Base-by-base conservation (phyloP, 129 eudicot genomes). In the Flaveria trinervia region DNA sequence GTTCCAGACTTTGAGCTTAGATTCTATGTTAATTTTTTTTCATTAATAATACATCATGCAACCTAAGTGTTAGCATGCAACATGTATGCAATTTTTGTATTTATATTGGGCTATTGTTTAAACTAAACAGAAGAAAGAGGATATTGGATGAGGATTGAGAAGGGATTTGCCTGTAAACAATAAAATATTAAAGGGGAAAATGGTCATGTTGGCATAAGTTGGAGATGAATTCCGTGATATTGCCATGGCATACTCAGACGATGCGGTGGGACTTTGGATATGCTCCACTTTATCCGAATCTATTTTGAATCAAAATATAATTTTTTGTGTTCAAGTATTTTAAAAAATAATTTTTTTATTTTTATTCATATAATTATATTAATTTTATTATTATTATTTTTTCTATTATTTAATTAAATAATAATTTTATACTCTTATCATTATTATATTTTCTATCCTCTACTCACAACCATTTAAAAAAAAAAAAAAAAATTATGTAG, bases 261-360 rank as follows among this genome's bases (percentile, higher is more conserved):
- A 22, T 16, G 69, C 12, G 36, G 41, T 15, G 46, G 69, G 20
- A 30, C 22, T 30, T 15, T 28, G 69, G 22, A 28, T 64, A 64
- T 33, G 69, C 69, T 28, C 69, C 46, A 33, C 45, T 64, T 64
- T 30, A 64, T 64, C 1, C 45, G 69, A 64, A 64, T 64, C 46
- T 30, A 15, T 64, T 64, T 30, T 64, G 69, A 15, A 64, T 14
- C 66, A 12, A 23, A 50, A 14, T 50, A 48, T 36, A 36, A 36
- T 5, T 5, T 36, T 0, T 36, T 36, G 7, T 36, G 41, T 36
- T 0, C 5, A 36, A 36, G 41, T 36, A 5, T 36, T 36, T 36
- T 20, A 20, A 20, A 20, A 20, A 20, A 20, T 0, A 20, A n/a
- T n/a, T n/a, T n/a, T n/a, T n/a, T n/a, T n/a, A n/a, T n/a, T n/a